Evolutionary conservation across 192 early-diverging fungal species (phyloP).

Genomic region (Coemansia sp.): DNA sequence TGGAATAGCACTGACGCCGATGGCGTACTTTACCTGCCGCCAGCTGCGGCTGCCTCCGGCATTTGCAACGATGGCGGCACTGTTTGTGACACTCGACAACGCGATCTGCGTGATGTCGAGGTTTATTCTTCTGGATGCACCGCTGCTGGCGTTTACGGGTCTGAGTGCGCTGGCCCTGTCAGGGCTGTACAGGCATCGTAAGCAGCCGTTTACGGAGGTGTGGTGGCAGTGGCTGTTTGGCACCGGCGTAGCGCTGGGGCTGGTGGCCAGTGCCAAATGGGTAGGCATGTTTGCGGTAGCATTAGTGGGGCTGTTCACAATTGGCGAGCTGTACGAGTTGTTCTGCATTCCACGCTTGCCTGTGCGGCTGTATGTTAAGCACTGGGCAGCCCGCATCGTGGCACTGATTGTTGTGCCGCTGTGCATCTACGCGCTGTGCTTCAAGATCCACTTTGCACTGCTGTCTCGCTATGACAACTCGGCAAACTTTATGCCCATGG

Average conservation of each 20-base stretch:
- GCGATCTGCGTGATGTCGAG: slow-evolving; percentile 68
- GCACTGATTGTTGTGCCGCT: slow-evolving; percentile 82
- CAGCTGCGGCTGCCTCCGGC: slow-evolving; percentile 68
- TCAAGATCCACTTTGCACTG: slow-evolving; percentile 85
- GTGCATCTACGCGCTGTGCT: slow-evolving; percentile 73
- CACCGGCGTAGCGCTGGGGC: slow-evolving; percentile 86
- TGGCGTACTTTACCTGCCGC: slow-evolving; percentile 83
- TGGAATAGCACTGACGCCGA: slow-evolving; percentile 85
- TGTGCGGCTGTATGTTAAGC: slow-evolving; percentile 66
- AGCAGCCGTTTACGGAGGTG: slow-evolving; percentile 68
- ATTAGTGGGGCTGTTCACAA: slow-evolving; percentile 51
- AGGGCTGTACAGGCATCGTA: slow-evolving; percentile 70
- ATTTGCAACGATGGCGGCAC: slow-evolving; percentile 68
- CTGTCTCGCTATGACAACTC: slow-evolving; percentile 58
- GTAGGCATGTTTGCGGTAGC: slow-evolving; percentile 92
- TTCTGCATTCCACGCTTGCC: slow-evolving; percentile 44
- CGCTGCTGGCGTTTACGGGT: slow-evolving; percentile 86
- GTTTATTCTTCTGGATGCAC: slow-evolving; percentile 94
- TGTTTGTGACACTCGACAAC: slow-evolving; percentile 74
- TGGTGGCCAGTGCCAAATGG: slow-evolving; percentile 90
- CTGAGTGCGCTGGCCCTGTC: slow-evolving; percentile 64
- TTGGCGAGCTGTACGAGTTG: slow-evolving; percentile 43
- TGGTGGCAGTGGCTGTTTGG: slow-evolving; percentile 88
- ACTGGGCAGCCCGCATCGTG: slow-evolving; percentile 80
- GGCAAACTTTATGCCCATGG: slow-evolving; percentile 52